These are phyloP conservation scores for Cercospora sp. DNA, from an alignment of 2,329 filamentous ascomycete genomes.

Conservation along the genomic window DNA sequence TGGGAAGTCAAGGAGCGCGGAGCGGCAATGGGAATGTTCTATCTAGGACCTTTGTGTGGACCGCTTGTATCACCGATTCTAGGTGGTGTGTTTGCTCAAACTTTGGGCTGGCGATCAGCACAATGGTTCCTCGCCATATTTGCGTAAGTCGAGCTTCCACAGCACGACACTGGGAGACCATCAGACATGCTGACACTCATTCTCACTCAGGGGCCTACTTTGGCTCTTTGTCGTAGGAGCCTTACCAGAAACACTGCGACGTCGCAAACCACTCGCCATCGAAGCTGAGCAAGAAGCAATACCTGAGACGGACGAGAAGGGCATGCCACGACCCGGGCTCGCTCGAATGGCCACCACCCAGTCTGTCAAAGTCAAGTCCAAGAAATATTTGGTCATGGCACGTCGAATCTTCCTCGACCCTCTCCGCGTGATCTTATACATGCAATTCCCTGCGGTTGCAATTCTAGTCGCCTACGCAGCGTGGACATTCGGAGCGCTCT, in stretches of 20 bases:
- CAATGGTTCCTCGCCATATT: constrained; percentile 77
- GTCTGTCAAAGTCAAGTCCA: constrained; percentile 56
- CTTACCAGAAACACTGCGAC: constrained; percentile 63
- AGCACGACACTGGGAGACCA: not conserved
- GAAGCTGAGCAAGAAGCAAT: constrained; percentile 36
- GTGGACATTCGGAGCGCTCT: constrained; percentile 73
- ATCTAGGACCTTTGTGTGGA: constrained; percentile 73
- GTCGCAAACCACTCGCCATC: constrained; percentile 34
- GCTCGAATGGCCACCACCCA: constrained; percentile 62
- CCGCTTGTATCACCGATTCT: constrained; percentile 75
- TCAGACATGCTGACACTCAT: not conserved
- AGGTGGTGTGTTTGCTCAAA: constrained; percentile 69
- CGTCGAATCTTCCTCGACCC: constrained; percentile 70
- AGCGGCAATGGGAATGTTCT: constrained; percentile 79
- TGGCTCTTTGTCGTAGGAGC: constrained; percentile 59
- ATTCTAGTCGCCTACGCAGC: constrained; percentile 72
- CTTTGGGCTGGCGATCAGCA: constrained; percentile 71
- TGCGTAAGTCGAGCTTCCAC: constrained; percentile 37
- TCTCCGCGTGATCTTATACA: constrained; percentile 66
- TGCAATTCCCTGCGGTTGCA: constrained; percentile 72
- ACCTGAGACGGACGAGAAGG: constrained; percentile 29
- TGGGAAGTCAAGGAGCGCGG: constrained; percentile 74
- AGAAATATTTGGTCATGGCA: constrained; percentile 53
- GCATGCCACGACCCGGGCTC: constrained; percentile 26
- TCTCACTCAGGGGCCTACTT: constrained; percentile 50